Conservation (phyloP, 1,284 basidiomycete genomes). For the Ganoderma resinaceum region DNA sequence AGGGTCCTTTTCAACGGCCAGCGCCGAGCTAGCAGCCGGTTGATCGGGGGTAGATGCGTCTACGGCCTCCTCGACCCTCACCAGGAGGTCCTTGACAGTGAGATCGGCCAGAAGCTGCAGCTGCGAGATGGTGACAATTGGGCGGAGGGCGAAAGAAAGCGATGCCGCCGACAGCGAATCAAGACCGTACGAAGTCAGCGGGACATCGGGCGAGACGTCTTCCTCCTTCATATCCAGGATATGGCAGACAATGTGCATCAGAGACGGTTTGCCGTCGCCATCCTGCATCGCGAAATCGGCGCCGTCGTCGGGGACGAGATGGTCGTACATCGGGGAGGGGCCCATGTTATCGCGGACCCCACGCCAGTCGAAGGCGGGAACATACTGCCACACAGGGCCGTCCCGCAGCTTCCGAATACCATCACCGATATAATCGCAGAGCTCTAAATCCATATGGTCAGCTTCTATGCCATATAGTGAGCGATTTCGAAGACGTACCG, state of each 20-base stretch:
- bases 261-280: neutral
- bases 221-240: constrained; percentile 40
- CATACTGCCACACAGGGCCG: constrained; percentile 36
- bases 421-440: constrained; percentile 42
- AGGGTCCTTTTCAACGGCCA: neutral
- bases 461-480: constrained; percentile 23
- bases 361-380: constrained; percentile 44
- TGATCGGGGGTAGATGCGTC: neutral
- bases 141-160: constrained; percentile 41
- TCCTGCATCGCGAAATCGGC: neutral
- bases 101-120: constrained; percentile 46
- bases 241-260: constrained; percentile 27
- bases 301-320: constrained; percentile 28
- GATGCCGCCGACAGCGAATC: constrained; percentile 47
- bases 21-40: neutral
- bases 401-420: constrained; percentile 35
- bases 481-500: constrained; percentile 30
- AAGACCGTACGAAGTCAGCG: constrained; percentile 48
- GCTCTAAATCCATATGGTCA: constrained; percentile 37
- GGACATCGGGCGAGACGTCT: constrained; percentile 45
- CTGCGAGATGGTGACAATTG: constrained; percentile 42
- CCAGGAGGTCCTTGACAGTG: constrained; percentile 18
- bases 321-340: constrained; percentile 33
- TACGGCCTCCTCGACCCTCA: neutral
- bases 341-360: constrained; percentile 35